Percentiles rank a stretch among this genome's conserved stretches.
These are phyloP conservation scores for Dionaea muscipula DNA, from an alignment of 179 eudicot species.

Conservation along the genomic window DNA sequence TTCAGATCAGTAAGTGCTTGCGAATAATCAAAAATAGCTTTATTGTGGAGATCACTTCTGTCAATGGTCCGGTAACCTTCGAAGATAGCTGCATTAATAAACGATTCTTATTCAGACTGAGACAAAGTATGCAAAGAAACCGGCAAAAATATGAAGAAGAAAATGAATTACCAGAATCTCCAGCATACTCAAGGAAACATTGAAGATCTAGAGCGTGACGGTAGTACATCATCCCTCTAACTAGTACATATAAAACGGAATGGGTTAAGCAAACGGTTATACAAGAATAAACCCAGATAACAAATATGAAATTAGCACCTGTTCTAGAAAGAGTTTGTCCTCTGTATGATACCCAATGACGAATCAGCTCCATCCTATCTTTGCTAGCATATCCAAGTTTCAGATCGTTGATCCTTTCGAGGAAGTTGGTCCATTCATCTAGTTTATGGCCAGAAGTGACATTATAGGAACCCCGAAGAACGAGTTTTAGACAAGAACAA, in stretches of 20 bases:
- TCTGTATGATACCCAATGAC: conserved; percentile 92
- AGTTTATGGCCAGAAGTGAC: conserved; percentile 9
- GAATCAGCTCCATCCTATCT: conserved; percentile 46
- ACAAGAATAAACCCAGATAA: conserved; percentile 3
- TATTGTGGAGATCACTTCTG: conserved; percentile 30
- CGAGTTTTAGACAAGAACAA: conserved; percentile 3
- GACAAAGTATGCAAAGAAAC: background rate
- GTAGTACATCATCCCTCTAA: conserved; percentile 99
- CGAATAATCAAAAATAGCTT: conserved; percentile 34
- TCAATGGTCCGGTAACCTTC: conserved; percentile 74
- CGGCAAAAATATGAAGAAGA: conserved; percentile 1
- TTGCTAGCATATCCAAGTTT: conserved; percentile 39
- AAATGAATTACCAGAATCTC: conserved; percentile 45
- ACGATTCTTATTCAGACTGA: background rate
- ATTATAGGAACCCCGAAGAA: conserved; percentile 6
- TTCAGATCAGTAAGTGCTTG: conserved; percentile 87
- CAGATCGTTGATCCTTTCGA: conserved; percentile 48
- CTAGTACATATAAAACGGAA: conserved; percentile 28
- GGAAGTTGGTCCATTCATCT: conserved; percentile 85
- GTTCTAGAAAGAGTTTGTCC: conserved; percentile 97
- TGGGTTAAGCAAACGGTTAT: conserved; percentile 10
- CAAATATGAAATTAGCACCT: conserved; percentile 31
- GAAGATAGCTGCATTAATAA: conserved; percentile 48
- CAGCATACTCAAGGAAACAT: conserved; percentile 75
- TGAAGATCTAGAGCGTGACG: conserved; percentile 83